phyloP scores from a whole-genome alignment of 2,329 filamentous ascomycete genomes.

The Diaporthe sp. region DNA sequence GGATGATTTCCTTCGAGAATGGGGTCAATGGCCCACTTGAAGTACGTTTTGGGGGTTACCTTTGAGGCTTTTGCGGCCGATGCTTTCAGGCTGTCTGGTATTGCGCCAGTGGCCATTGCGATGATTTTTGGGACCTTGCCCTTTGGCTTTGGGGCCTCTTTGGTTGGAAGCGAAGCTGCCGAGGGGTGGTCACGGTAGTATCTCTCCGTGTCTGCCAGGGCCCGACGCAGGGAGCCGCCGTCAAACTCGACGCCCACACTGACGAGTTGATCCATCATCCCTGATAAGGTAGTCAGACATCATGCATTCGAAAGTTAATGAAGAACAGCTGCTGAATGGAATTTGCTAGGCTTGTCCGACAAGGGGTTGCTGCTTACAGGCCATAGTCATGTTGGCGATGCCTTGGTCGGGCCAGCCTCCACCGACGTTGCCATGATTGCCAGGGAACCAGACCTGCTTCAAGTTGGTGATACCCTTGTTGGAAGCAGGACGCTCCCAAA shows the following conservation, averaged over 20 bases:
- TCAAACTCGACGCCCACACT: slow-evolving; percentile 65
- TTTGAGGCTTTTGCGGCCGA: slow-evolving; percentile 19
- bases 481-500: slow-evolving; percentile 62
- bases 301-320: slow-evolving; percentile 16
- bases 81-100: slow-evolving; percentile 32
- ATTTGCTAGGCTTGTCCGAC: too few species aligned
- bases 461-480: slow-evolving; percentile 57
- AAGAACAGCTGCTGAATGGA: slow-evolving; percentile 48
- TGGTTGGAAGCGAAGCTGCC: slow-evolving; percentile 34
- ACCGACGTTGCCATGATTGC: slow-evolving; percentile 78
- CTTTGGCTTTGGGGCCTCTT: slow-evolving; percentile 35
- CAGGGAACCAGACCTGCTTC: slow-evolving; percentile 75
- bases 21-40: slow-evolving; percentile 60
- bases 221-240: slow-evolving; percentile 54
- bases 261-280: slow-evolving; percentile 69
- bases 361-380: slow-evolving; percentile 45
- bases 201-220: slow-evolving; percentile 50
- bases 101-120: slow-evolving; percentile 17
- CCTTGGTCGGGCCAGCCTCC: slow-evolving; percentile 72
- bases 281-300: slow-evolving; percentile 44
- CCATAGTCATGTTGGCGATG: slow-evolving; percentile 51
- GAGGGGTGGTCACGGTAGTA: slow-evolving; percentile 42
- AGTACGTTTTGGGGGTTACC: slow-evolving; percentile 15
- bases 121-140: slow-evolving; percentile 26
- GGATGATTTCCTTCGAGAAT: slow-evolving; percentile 63